Conservation (phyloP, 495 filamentous ascomycete genomes). For the Daldinia caldariorum region DNA sequence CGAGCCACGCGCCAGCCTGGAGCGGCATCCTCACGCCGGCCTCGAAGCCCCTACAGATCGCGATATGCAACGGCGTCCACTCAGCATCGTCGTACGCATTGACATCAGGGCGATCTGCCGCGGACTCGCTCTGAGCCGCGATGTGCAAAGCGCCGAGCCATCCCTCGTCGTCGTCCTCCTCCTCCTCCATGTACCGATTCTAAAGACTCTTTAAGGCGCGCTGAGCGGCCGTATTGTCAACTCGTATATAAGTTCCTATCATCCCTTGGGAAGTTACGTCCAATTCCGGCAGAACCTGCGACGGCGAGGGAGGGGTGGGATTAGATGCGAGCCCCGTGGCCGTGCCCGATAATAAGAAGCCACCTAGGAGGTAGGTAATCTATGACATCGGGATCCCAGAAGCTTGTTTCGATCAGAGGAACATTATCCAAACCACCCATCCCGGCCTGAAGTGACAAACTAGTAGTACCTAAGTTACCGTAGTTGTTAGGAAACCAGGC, state of each 20-base stretch:
- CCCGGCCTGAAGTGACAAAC: neutral
- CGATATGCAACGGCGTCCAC: constrained; percentile 43
- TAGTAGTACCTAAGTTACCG: no score
- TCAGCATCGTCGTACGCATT: constrained; percentile 41
- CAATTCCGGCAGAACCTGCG: constrained; percentile 9
- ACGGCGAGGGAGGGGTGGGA: neutral
- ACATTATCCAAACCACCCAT: neutral
- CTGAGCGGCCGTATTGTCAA: constrained; percentile 6
- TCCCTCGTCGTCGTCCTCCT: constrained; percentile 12
- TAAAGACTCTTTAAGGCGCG: constrained; percentile 9
- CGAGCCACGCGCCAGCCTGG: constrained; percentile 10
- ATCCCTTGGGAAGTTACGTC: neutral
- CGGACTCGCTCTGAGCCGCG: constrained; percentile 23
- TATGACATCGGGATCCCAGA: constrained; percentile 6
- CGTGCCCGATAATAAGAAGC: neutral
- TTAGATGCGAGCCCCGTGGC: neutral
- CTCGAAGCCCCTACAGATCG: constrained; percentile 40
- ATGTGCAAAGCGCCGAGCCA: constrained; percentile 45
- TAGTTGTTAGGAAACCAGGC: neutral
- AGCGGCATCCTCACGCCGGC: constrained; percentile 29
- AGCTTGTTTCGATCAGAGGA: constrained; percentile 1
- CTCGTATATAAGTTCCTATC: neutral
- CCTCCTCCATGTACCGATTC: neutral
- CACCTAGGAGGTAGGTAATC: no score
- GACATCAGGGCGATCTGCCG: constrained; percentile 17